Percentiles rank a stretch among this genome's conserved stretches.
These are phyloP conservation scores for Scytalidium sp. DNA, from an alignment of 2,329 filamentous ascomycete species.

Conservation along the genomic window DNA sequence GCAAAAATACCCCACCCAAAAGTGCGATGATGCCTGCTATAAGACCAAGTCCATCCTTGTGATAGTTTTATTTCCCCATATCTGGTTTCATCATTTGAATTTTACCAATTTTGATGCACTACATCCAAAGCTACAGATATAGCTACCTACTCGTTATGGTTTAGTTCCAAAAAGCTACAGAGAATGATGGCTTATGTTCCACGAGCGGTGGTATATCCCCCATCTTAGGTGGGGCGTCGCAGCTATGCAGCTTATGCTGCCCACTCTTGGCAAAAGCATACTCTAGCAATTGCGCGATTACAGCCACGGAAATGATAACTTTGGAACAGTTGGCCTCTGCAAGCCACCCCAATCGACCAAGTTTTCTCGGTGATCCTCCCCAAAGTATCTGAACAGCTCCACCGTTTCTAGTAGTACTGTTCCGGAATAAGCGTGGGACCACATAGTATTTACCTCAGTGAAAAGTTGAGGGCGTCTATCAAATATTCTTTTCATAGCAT, in stretches of 20 bases:
- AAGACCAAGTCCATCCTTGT: too few species aligned
- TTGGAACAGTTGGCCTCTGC: background rate
- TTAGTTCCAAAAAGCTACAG: background rate
- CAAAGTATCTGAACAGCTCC: background rate
- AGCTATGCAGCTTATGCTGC: background rate
- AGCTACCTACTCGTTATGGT: background rate
- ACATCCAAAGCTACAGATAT: background rate
- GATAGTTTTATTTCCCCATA: too few species aligned
- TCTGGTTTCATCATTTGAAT: too few species aligned
- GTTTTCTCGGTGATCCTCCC: background rate
- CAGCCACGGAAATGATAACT: too few species aligned
- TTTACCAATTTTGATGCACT: too few species aligned
- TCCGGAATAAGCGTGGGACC: background rate
- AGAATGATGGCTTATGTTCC: too few species aligned
- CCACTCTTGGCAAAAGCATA: background rate
- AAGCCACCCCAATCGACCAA: background rate
- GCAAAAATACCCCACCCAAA: constrained; percentile 50
- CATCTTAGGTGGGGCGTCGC: background rate
- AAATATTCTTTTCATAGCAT: too few species aligned
- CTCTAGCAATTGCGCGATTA: too few species aligned
- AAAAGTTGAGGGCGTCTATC: too few species aligned
- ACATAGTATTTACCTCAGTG: too few species aligned
- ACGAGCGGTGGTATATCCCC: too few species aligned
- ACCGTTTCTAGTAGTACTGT: too few species aligned
- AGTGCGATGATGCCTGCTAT: constrained; percentile 59